These are phyloP conservation scores for Niebla homalea DNA, from an alignment of 495 filamentous ascomycete species.

Conservation along the genomic window DNA sequence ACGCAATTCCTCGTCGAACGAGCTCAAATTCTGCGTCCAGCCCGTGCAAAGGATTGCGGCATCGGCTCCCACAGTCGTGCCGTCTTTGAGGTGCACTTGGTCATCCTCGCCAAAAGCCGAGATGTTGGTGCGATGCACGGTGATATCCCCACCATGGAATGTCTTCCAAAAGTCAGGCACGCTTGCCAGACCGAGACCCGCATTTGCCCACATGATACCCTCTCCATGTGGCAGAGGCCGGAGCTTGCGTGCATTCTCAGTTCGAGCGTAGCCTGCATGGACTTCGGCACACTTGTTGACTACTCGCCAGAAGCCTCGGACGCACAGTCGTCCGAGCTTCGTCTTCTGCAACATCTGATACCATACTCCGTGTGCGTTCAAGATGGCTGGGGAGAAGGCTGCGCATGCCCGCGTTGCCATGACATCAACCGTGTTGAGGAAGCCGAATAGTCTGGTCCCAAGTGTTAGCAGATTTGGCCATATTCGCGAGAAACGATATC, in stretches of 20 bases:
- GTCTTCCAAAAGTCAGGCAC: conserved; percentile 26
- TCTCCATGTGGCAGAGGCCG: conserved; percentile 24
- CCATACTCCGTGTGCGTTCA: conserved; percentile 29
- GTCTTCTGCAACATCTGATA: conserved; percentile 33
- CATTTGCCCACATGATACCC: conserved; percentile 44
- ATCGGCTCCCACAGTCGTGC: conserved; percentile 36
- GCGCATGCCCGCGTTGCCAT: conserved; percentile 48
- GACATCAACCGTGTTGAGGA: conserved; percentile 27
- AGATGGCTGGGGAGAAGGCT: conserved; percentile 52
- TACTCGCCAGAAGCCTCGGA: conserved; percentile 55
- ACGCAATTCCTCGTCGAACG: conserved; percentile 11
- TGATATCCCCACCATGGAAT: conserved; percentile 24
- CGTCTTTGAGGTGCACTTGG: conserved; percentile 35
- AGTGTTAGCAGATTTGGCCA: conserved; percentile 45
- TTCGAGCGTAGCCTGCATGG: conserved; percentile 26
- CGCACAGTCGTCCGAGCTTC: conserved; percentile 53
- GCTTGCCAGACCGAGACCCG: conserved; percentile 34
- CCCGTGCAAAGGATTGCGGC: conserved; percentile 56
- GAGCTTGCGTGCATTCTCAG: conserved; percentile 1
- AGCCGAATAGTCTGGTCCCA: conserved; percentile 34
- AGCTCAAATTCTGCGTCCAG: conserved; percentile 45
- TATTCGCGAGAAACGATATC: background rate
- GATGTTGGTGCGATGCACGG: conserved; percentile 41
- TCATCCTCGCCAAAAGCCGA: conserved; percentile 29
- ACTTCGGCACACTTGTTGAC: conserved; percentile 52